Percentiles rank a stretch among this genome's conserved stretches.
phyloP scores from a whole-genome alignment of 176 grass and related monocot species.

The Raddia guianensis region DNA sequence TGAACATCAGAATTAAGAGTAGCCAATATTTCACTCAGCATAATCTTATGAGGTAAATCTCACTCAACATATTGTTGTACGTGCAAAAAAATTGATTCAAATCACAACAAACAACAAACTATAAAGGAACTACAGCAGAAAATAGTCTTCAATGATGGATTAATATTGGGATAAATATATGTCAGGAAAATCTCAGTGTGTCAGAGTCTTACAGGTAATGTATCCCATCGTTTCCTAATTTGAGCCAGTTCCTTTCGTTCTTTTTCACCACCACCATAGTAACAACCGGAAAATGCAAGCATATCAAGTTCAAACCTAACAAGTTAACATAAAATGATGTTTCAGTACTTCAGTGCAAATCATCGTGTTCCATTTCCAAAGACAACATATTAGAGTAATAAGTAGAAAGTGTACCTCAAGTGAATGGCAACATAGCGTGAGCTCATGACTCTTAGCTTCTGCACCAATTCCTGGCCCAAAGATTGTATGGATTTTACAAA shows the following conservation, averaged over 20 bases:
- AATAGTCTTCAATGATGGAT: background rate
- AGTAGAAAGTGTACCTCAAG: constrained; percentile 60
- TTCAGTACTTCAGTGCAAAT: background rate
- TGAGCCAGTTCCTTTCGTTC: constrained; percentile 80
- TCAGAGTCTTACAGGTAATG: constrained; percentile 82
- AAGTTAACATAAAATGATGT: constrained; percentile 12
- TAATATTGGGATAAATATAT: background rate
- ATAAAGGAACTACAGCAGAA: background rate
- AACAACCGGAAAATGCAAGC: constrained; percentile 99
- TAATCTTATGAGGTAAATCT: constrained; percentile 4
- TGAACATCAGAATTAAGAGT: background rate
- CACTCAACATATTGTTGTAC: background rate
- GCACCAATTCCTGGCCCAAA: constrained; percentile 71
- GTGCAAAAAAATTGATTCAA: constrained; percentile 1
- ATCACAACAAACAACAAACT: background rate
- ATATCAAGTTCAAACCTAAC: constrained; percentile 96
- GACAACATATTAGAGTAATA: background rate
- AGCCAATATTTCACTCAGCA: background rate
- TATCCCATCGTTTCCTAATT: constrained; percentile 96
- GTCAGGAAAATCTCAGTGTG: constrained; percentile 39
- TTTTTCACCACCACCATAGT: constrained; percentile 91
- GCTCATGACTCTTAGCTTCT: constrained; percentile 68
- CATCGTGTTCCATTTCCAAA: constrained; percentile 13
- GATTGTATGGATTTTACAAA: constrained; percentile 70
- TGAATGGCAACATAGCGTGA: constrained; percentile 78